These are phyloP conservation scores for Orbilia blumenaviensis DNA, from an alignment of 2,329 filamentous ascomycete species.

Conservation along the genomic window DNA sequence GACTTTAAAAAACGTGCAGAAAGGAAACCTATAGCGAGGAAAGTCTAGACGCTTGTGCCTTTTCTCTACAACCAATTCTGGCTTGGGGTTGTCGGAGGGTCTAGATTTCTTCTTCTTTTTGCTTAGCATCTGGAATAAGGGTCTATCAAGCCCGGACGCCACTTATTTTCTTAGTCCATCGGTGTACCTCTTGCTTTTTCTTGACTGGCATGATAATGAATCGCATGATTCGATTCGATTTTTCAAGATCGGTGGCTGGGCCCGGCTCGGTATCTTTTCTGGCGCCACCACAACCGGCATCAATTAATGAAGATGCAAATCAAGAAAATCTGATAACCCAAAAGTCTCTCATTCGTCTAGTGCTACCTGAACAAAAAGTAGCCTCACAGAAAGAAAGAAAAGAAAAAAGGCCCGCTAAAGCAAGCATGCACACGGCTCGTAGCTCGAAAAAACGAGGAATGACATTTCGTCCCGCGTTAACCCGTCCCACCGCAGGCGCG, in stretches of 20 bases:
- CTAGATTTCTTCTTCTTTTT: not conserved
- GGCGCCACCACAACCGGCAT: not conserved
- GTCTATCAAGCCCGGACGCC: conserved; percentile 6
- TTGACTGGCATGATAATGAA: not conserved
- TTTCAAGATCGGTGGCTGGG: conserved; percentile 7
- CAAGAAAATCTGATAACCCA: no score
- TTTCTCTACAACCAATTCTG: not conserved
- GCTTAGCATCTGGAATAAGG: no score
- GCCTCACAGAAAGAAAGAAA: not conserved
- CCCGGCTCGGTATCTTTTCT: conserved; percentile 10
- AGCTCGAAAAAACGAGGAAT: not conserved
- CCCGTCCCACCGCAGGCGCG: not conserved
- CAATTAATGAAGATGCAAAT: no score
- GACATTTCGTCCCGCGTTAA: conserved; percentile 14
- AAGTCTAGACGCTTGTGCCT: conserved; percentile 31
- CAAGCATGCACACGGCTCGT: conserved; percentile 2
- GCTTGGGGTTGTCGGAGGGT: not conserved
- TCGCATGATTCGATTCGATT: no score
- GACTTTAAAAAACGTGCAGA: not conserved
- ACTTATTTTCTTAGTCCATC: no score
- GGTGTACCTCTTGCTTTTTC: no score
- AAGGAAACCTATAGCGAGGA: not conserved
- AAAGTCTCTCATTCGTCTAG: no score
- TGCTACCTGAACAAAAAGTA: no score
- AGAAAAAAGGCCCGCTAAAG: not conserved